Evolutionary conservation across 2,329 filamentous ascomycete species (phyloP), one percentile per base, ranked within the genome.

Genomic region (Aciculosporium take): DNA sequence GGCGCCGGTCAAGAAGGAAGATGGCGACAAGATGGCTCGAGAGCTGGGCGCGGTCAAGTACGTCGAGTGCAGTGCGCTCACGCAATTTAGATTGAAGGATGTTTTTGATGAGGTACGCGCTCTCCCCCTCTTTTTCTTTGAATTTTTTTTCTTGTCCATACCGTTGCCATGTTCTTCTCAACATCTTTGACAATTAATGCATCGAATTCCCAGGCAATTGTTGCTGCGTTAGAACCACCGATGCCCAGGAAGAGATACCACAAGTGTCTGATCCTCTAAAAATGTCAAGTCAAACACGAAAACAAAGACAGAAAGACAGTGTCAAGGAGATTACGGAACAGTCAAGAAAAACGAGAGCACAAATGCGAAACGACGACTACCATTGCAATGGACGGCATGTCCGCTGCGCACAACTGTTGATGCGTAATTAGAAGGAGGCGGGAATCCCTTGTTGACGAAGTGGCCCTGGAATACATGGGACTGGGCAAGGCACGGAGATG

Each of bases 41-140:
- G 89, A 96, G 48, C 68, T 96, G n/a, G 87, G 87, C 47, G 91
- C 91, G 5, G 86, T 98, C 55, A 96, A 95, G 71, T 98, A 98
- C 55, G 91, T 96, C 49, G 91, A 98, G 68, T 98, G 91, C 70
- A 95, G 88, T 59, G 91, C 91, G 44, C 68, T 98, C 62, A 96
- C 91, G 48, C 91, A 98, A 69, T 95, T 88, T 69, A 95, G 95
- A 68, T 69, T 98, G 51, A 98, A 98, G 73, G 91, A 96, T 59
- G 91, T 98, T 15, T 98, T 98, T 65, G 91, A 98, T 57, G 91
- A 96, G 83, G 88, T 94, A 74, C 53, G 74, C 28, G 24, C 9
- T 24, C 29, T 13, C 23, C 41, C 21, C 13, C 38, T 8, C 3
- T 33, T 9, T 35, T 25, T 1, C 18, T 15, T n/a, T 18, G 17